Base-by-base conservation (phyloP, 2,329 filamentous ascomycete species). In the Ilyonectria destructans region DNA sequence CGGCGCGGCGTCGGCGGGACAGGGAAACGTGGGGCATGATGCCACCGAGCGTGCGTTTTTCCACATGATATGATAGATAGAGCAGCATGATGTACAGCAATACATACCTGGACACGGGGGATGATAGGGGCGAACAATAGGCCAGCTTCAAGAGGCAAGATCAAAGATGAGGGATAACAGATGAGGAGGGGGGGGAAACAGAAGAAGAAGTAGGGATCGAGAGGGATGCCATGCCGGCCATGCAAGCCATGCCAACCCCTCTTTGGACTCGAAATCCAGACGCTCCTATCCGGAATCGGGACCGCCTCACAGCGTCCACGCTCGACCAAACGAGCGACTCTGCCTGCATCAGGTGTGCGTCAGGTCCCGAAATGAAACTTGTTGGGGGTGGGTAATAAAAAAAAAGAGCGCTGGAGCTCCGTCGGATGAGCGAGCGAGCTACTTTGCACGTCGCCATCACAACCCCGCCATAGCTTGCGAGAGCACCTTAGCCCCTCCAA, bases 1-100 rank as follows among this genome's bases (percentile, higher is more conserved):
- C 48, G 40, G 55, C 46, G 68, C 68, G 65, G 65, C 68, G 62
- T 48, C 46, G 68, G 62, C 66, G 63, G 70, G 65, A 58, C 54
- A 33, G 59, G 60, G 26, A 62, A 40, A 59, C 68, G 69, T 69
- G 74, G 73, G 73, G 66, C 67, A 72, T 71, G 65, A 75, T 74
- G 66, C 74, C 73, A 75, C 73, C 49, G 62, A 70, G 64, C 57
- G 57, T 66, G 54, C 67, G 56, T 57, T 55, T 71, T 55, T 71
- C 69, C 62, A 70, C 63, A 61, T 69, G 49, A 43, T 51, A 62
- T 71, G 70, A 74, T 74, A 26, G 71, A 69, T 19, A 9, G 29
- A 33, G 33, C 29, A 54, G n/a, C 7, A 19, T 8, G 31, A 54
- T 33, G n/a, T 33, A 52, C 49, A n/a, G 29, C 40, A 43, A 43